Evolutionary conservation across 2,329 filamentous ascomycete genomes (phyloP).

Genomic region (Ophiostoma montium): DNA sequence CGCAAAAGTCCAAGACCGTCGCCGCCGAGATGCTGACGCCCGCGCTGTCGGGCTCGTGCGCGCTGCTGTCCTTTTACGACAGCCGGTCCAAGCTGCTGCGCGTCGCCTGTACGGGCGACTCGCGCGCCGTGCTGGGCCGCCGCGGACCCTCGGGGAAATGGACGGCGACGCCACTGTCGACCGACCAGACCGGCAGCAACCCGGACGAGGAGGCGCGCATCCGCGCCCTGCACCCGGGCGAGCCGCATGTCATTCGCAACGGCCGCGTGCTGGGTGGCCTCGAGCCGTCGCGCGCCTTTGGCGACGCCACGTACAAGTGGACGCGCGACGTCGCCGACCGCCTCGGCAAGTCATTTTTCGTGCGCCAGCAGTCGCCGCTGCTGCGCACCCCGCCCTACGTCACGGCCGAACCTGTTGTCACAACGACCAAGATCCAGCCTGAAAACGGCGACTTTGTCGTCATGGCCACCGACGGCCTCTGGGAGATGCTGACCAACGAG

Average conservation of each 20-base stretch:
- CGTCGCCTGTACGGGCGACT: conserved; percentile 94
- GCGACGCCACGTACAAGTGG: conserved; percentile 97
- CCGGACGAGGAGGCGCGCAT: conserved; percentile 71
- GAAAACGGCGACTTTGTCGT: conserved; percentile 89
- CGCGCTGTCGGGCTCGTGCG: conserved; percentile 92
- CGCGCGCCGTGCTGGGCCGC: conserved; percentile 82
- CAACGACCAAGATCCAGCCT: conserved; percentile 81
- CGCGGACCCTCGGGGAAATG: conserved; percentile 70
- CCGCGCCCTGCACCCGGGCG: conserved; percentile 74
- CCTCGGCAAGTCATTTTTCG: conserved; percentile 77
- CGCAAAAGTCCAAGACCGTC: conserved; percentile 75
- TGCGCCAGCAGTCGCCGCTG: conserved; percentile 58
- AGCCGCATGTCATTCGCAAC: conserved; percentile 74
- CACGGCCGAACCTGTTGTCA: conserved; percentile 88
- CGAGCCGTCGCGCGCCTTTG: conserved; percentile 88
- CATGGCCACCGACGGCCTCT: conserved; percentile 89
- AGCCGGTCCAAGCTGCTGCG: conserved; percentile 71
- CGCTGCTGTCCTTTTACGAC: conserved; percentile 92
- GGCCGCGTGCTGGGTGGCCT: conserved; percentile 84
- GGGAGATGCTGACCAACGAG: conserved; percentile 99
- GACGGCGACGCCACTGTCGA: conserved; percentile 77
- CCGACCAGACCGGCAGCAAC: conserved; percentile 88
- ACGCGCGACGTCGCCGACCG: conserved; percentile 68
- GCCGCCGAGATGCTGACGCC: conserved; percentile 87
- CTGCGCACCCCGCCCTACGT: conserved; percentile 92